A percentile compares a stretch with the other conserved stretches of the same genome.
Conservation (phyloP, 345 rosid species). For the Eucalyptus tenuipes region DNA sequence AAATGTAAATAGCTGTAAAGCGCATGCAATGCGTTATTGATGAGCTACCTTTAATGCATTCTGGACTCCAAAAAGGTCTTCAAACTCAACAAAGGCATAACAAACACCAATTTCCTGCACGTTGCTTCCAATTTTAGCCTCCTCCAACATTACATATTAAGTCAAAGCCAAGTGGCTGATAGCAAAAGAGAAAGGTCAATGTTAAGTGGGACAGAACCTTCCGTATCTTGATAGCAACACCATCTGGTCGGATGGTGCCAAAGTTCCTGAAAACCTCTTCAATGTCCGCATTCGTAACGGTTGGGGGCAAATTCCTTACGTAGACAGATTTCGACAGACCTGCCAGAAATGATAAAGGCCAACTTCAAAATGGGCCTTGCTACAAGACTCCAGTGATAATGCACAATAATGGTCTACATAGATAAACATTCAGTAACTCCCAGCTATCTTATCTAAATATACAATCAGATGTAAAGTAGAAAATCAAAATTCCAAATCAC, state of each 20-base stretch:
- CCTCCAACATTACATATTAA: not conserved
- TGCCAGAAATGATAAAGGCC: slow-evolving; percentile 6
- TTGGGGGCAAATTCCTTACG: slow-evolving; percentile 87
- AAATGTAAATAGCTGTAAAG: not conserved
- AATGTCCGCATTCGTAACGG: slow-evolving; percentile 67
- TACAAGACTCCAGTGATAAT: slow-evolving; percentile 3
- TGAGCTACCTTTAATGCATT: slow-evolving; percentile 76
- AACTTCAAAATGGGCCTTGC: not conserved
- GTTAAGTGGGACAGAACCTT: slow-evolving; percentile 30
- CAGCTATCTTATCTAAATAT: not conserved
- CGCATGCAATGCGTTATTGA: not conserved
- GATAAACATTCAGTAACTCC: not conserved
- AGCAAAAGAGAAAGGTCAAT: not conserved
- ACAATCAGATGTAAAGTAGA: not conserved
- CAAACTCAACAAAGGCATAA: slow-evolving; percentile 96
- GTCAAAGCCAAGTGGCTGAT: not conserved
- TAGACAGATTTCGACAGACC: slow-evolving; percentile 89
- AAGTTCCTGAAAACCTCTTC: slow-evolving; percentile 79
- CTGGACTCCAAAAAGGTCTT: slow-evolving; percentile 73
- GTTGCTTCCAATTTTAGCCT: slow-evolving; percentile 1
- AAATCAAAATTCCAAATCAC: not conserved
- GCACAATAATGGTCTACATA: not conserved
- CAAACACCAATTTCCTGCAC: slow-evolving; percentile 80
- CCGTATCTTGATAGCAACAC: slow-evolving; percentile 79
- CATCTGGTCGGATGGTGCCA: slow-evolving; percentile 80